Percentiles rank a stretch among this genome's conserved stretches.
Evolutionary conservation across 1,284 basidiomycete genomes (phyloP).

Genomic region (Cryptococcus amylolentus): DNA sequence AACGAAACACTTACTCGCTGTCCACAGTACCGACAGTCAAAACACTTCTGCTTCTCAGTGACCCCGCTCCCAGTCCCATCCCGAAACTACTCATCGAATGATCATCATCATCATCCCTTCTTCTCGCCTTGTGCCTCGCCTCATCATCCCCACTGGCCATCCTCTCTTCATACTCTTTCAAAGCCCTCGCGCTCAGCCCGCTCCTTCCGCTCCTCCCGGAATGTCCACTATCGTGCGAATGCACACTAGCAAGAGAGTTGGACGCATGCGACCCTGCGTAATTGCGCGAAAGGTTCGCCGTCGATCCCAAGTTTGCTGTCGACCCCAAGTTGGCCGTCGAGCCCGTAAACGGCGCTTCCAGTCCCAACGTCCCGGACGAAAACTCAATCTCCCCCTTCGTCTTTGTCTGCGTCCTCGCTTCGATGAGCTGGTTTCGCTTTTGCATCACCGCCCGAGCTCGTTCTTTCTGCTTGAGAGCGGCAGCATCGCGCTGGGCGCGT

Average conservation of each 20-base stretch:
- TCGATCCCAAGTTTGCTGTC: background rate
- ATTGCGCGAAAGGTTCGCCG: background rate
- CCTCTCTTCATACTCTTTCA: constrained; percentile 30
- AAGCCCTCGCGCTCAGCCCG: constrained; percentile 16
- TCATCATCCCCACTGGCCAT: constrained; percentile 8
- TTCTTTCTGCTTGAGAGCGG: constrained; percentile 64
- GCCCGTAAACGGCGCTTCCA: constrained; percentile 1
- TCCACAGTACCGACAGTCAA: constrained; percentile 46
- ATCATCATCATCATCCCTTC: constrained; percentile 79
- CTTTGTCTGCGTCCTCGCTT: constrained; percentile 50
- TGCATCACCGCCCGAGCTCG: constrained; percentile 92
- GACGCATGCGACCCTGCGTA: constrained; percentile 12
- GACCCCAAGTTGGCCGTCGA: background rate
- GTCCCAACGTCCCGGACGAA: constrained; percentile 7
- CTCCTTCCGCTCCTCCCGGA: constrained; percentile 11
- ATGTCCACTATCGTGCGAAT: constrained; percentile 15
- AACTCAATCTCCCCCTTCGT: constrained; percentile 42
- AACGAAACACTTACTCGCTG: constrained; percentile 40
- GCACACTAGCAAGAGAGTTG: constrained; percentile 13
- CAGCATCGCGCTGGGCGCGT: constrained; percentile 75
- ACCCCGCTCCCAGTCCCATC: constrained; percentile 71
- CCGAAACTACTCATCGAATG: constrained; percentile 85
- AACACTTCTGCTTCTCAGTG: constrained; percentile 51
- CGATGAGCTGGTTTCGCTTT: constrained; percentile 74
- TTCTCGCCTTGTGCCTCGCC: constrained; percentile 67